Evolutionary conservation across 768 basidiomycete genomes (phyloP).

Genomic region (Rhodocollybia butyracea): DNA sequence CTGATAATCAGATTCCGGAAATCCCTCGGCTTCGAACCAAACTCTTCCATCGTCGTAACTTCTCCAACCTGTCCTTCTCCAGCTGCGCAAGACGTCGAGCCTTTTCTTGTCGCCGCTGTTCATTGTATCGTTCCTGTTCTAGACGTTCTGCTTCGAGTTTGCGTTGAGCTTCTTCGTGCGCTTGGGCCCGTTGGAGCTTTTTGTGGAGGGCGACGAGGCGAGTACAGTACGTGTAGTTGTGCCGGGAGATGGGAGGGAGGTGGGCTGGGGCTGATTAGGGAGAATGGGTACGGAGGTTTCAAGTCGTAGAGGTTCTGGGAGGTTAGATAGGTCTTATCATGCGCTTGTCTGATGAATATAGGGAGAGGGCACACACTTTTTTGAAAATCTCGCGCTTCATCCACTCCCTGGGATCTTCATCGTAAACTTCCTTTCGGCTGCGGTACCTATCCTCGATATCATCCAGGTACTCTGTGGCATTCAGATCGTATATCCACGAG

Average conservation of each 20-base stretch:
- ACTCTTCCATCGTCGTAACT: not conserved
- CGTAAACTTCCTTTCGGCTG: not conserved
- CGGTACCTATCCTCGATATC: slow-evolving; percentile 2
- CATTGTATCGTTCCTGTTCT: no score
- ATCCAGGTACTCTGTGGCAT: not conserved
- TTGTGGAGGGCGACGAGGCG: not conserved
- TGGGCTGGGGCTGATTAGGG: not conserved
- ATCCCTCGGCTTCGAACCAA: not conserved
- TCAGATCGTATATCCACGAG: slow-evolving; percentile 2
- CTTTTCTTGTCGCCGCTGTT: no score
- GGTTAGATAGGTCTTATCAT: no score
- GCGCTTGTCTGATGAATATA: no score
- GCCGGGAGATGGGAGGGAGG: not conserved
- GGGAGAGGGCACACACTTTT: no score
- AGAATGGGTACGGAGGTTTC: slow-evolving; percentile 8
- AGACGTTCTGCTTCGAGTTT: not conserved
- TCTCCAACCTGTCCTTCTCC: not conserved
- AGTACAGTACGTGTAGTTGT: not conserved
- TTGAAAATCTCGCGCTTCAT: not conserved
- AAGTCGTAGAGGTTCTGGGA: no score
- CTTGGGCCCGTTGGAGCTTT: not conserved
- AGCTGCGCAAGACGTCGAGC: not conserved
- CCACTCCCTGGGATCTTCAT: slow-evolving; percentile 6
- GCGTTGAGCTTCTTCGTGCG: not conserved
- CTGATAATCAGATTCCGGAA: not conserved